A percentile compares a stretch with the other conserved stretches of the same genome.
Evolutionary conservation across 2,329 filamentous ascomycete genomes (phyloP).

Genomic region (Microdochium trichocladiopsis): DNA sequence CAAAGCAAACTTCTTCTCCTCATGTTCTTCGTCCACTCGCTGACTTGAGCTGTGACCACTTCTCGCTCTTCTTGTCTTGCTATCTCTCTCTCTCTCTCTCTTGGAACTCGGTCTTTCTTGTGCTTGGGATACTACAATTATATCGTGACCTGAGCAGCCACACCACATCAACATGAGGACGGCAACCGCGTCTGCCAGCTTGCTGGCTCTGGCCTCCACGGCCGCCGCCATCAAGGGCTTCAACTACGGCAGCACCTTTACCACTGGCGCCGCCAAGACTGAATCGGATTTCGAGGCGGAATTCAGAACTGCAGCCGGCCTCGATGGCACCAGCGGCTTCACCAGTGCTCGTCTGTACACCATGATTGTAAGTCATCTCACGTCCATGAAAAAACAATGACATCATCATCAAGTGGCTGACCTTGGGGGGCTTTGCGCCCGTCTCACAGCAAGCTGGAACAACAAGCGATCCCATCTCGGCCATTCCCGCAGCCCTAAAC

Average conservation of each 20-base stretch:
- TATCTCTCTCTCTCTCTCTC: too few species aligned
- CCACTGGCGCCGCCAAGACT: conserved; percentile 50
- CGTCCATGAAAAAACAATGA: background rate
- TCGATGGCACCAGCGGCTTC: conserved; percentile 59
- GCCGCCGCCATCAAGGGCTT: conserved; percentile 52
- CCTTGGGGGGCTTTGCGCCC: background rate
- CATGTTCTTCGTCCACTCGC: too few species aligned
- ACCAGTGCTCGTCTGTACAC: conserved; percentile 69
- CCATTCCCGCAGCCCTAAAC: conserved; percentile 70
- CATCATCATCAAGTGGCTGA: background rate
- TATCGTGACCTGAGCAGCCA: background rate
- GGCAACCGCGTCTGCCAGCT: conserved; percentile 4
- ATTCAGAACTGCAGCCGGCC: conserved; percentile 58
- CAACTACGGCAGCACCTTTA: conserved; percentile 64
- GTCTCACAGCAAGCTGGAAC: conserved; percentile 52
- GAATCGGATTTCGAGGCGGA: conserved; percentile 63
- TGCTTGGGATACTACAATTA: too few species aligned
- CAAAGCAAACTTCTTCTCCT: background rate
- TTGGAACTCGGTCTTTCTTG: too few species aligned
- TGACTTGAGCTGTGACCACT: too few species aligned
- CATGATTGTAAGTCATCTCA: conserved; percentile 44
- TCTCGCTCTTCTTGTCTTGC: too few species aligned
- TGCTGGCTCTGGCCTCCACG: conserved; percentile 28
- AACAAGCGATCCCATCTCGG: conserved; percentile 36
- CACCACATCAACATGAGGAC: conserved; percentile 12